Evolutionary conservation across 805 yeast genomes (phyloP), one percentile per base, ranked within the genome.

Genomic region (Yarrowia hollandica): DNA sequence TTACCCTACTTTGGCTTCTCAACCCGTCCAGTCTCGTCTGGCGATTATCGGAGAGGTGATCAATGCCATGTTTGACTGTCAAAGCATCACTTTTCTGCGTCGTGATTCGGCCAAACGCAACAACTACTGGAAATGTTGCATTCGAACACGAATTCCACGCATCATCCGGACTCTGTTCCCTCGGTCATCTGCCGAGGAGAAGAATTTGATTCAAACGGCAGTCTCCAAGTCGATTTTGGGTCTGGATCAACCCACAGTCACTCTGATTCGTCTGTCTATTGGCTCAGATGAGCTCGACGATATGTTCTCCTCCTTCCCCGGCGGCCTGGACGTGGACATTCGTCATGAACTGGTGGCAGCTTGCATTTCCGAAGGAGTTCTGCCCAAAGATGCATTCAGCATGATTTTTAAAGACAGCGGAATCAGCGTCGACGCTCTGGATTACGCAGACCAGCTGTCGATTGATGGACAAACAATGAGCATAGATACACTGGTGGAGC

Each of bases 301-400:
- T 58, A 72, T 80, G 70, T 80, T 81, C 62, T 74, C 80, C n/a
- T 75, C 80, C 14, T 77, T 76, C 61, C 78, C 82, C 1, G 69
- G 80, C 1, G 73, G 78, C 1, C 28, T 52, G 35, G 74, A 75
- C 8, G 64, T 60, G 22, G 84, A 80, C 64, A 72, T 80, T 3
- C 73, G 85, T 37, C 81, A 78, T 62, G 84, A 79, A 30, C 78
- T 81, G 55, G 65, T 81, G n/a, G 75, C 73, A 61, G 71, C 77
- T 22, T 72, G 82, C 60, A 70, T 78, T 12, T 73, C 75, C 38
- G 57, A 62, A 19, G 62, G 67, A 4, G 61, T 70, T 26, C 68
- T 69, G 14, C 64, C 62, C 11, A 65, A 60, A n/a, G 61, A 62
- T 7, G 50, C 46, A 21, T 33, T 34, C 18, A 33, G 22, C 22